Conservation (phyloP, 306 rosid species). For the Amphicarpaea edgeworthii region DNA sequence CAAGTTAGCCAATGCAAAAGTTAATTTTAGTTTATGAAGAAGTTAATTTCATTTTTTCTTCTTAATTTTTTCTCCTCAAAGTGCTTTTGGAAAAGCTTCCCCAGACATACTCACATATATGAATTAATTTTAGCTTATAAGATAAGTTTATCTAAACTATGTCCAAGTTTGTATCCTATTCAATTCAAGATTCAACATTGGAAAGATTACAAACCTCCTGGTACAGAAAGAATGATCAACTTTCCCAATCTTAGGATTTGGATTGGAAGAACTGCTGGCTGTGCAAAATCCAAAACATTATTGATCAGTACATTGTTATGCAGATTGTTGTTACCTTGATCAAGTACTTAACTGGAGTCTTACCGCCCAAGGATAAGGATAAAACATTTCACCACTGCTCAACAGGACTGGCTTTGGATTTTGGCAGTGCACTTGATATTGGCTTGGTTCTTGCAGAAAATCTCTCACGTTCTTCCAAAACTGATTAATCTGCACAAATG, state of each 20-base stretch:
- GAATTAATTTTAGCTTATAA: too few species aligned
- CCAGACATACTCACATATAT: too few species aligned
- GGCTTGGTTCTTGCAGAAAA: constrained; percentile 63
- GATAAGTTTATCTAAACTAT: too few species aligned
- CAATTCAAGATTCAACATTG: not conserved
- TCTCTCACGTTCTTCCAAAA: constrained; percentile 64
- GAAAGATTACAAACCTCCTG: constrained; percentile 74
- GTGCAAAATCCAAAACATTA: constrained; percentile 41
- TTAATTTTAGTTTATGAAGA: too few species aligned
- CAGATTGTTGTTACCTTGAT: not conserved
- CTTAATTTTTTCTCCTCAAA: too few species aligned
- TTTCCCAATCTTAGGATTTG: constrained; percentile 87
- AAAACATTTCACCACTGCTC: constrained; percentile 82
- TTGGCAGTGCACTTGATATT: constrained; percentile 75
- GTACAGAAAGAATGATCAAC: constrained; percentile 83
- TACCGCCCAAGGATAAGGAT: constrained; percentile 93
- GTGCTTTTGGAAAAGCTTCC: too few species aligned
- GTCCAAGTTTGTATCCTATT: not conserved
- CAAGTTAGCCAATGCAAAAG: too few species aligned
- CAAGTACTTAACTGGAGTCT: not conserved
- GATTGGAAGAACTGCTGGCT: constrained; percentile 91
- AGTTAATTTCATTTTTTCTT: too few species aligned
- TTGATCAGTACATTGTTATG: constrained; percentile 11
- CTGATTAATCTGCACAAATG: constrained; percentile 61
- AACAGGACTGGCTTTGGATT: constrained; percentile 78